A percentile compares a stretch with the other conserved stretches of the same genome.
Evolutionary conservation across 345 rosid genomes (phyloP).

Genomic region (Erysimum cheiranthoides): DNA sequence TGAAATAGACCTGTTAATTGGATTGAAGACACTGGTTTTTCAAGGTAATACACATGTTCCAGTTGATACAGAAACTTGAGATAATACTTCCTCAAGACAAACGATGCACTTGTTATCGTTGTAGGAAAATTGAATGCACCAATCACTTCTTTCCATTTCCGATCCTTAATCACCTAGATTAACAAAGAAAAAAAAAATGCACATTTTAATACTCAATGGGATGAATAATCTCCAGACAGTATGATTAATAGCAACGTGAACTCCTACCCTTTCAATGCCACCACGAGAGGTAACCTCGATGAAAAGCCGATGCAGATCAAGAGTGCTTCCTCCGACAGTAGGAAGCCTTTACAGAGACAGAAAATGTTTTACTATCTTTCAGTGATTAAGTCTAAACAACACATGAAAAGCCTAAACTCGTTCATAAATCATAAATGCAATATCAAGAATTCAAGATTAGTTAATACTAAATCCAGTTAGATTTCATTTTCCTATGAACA

Average conservation of each 20-base stretch:
- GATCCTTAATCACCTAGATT: conserved; percentile 71
- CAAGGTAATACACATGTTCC: conserved; percentile 73
- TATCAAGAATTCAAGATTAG: conserved; percentile 26
- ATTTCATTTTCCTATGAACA: conserved; percentile 16
- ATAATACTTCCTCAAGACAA: conserved; percentile 79
- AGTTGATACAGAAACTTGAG: conserved; percentile 68
- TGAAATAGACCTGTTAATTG: conserved; percentile 34
- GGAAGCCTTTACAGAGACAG: conserved; percentile 63
- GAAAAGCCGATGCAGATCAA: conserved; percentile 85
- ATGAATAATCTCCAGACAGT: background rate
- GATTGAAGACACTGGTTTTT: conserved; percentile 49
- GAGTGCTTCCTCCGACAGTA: conserved; percentile 76
- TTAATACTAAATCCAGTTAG: conserved; percentile 31
- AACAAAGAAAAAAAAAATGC: background rate
- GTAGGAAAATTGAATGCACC: conserved; percentile 73
- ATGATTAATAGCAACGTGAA: conserved; percentile 29
- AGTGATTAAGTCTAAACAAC: background rate
- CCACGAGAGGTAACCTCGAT: conserved; percentile 90
- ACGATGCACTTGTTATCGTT: conserved; percentile 90
- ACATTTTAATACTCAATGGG: conserved; percentile 28
- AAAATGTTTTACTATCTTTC: conserved; percentile 4
- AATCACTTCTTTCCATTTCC: conserved; percentile 91
- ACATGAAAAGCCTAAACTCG: background rate
- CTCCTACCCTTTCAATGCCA: conserved; percentile 66
- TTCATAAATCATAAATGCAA: conserved; percentile 19